Conservation (phyloP, 768 basidiomycete genomes). For the Lepiota subincarnata region DNA sequence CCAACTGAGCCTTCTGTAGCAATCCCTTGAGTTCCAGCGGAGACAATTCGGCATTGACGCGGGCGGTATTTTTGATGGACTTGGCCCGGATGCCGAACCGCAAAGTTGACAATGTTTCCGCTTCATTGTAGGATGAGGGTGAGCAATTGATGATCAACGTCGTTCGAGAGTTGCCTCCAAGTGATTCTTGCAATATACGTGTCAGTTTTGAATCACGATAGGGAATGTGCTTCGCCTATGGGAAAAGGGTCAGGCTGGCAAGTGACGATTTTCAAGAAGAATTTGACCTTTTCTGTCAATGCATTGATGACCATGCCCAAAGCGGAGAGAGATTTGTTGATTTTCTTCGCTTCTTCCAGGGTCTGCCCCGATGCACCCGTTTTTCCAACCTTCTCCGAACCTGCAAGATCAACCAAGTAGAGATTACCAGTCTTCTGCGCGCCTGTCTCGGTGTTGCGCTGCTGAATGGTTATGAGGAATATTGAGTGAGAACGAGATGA, state of each 20-base stretch:
- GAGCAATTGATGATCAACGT: constrained; percentile 99
- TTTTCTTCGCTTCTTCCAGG: constrained; percentile 99
- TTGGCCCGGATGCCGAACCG: constrained; percentile 99
- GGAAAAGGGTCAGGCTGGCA: not conserved
- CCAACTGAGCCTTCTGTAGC: constrained; percentile 83
- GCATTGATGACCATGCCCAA: constrained; percentile 99
- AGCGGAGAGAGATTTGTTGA: constrained; percentile 97
- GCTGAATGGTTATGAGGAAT: constrained; percentile 95
- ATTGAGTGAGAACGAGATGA: constrained; percentile 99
- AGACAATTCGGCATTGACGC: constrained; percentile 96
- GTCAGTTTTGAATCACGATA: constrained; percentile 99
- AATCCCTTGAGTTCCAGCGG: constrained; percentile 93
- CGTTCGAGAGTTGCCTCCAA: constrained; percentile 91
- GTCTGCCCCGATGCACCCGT: constrained; percentile 99
- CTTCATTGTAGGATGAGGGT: constrained; percentile 94
- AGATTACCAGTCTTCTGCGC: constrained; percentile 95
- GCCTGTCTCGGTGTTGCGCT: constrained; percentile 93
- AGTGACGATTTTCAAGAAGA: not conserved
- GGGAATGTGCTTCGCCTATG: constrained; percentile 90
- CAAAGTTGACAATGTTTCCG: constrained; percentile 94
- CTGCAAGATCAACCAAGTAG: constrained; percentile 96
- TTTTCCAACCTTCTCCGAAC: constrained; percentile 99
- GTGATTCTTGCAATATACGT: constrained; percentile 96
- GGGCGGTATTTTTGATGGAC: constrained; percentile 99
- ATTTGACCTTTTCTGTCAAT: constrained; percentile 85